phyloP scores from a whole-genome alignment of 495 filamentous ascomycete genomes.

The Tuber calosporum region DNA sequence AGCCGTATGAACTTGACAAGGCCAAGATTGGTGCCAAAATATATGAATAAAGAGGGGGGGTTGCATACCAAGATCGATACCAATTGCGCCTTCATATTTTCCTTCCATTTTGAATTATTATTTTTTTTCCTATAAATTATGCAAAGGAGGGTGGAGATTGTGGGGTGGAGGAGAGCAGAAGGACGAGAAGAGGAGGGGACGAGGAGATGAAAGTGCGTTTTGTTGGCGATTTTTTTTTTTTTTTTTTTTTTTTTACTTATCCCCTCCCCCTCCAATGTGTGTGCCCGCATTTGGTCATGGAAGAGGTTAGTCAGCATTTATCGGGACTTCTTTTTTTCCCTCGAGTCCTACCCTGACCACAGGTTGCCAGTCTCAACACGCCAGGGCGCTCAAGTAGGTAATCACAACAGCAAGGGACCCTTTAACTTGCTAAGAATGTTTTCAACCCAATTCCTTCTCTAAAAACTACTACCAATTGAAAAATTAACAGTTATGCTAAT shows the following conservation, averaged over 20 bases:
- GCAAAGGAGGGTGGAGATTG: conserved; percentile 22
- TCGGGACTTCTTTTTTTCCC: conserved; percentile 3
- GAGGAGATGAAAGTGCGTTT: conserved; percentile 35
- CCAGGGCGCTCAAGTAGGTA: conserved; percentile 1
- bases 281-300: conserved; percentile 28
- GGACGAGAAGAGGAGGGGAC: conserved; percentile 26
- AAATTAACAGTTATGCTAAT: not conserved
- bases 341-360: not conserved
- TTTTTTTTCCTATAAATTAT: conserved; percentile 9
- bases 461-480: not conserved
- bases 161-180: conserved; percentile 21
- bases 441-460: not conserved
- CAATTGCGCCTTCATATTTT: conserved; percentile 98
- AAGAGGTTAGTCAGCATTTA: conserved; percentile 17
- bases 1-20: not conserved
- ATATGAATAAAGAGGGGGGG: conserved; percentile 10
- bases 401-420: conserved; percentile 8
- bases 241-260: conserved; percentile 19
- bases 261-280: conserved; percentile 29
- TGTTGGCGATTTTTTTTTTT: conserved; percentile 37
- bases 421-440: not conserved
- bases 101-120: conserved; percentile 67
- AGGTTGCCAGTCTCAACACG: not conserved
- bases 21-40: conserved; percentile 8
- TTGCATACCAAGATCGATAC: conserved; percentile 89